Evolutionary conservation across 148 eudicot species (phyloP).

Genomic region (Rhododendron molle): DNA sequence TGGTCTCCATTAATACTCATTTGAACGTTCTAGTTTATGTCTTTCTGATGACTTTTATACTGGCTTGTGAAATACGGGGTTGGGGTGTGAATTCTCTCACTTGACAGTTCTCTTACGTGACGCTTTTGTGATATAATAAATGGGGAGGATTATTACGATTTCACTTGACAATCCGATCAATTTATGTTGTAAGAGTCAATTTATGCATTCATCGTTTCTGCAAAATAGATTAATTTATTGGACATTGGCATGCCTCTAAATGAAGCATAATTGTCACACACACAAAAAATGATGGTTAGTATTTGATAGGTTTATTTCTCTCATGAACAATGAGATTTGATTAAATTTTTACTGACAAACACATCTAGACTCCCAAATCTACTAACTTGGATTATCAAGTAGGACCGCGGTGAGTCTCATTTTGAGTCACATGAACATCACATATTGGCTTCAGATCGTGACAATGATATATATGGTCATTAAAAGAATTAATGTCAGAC

Average conservation of each 20-base stretch:
- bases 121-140: not conserved
- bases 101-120: not conserved
- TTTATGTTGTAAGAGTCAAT: not conserved
- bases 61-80: not conserved
- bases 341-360: not conserved
- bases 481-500: no score
- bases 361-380: not conserved
- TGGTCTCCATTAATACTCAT: not conserved
- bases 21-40: not conserved
- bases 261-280: not conserved
- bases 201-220: not conserved
- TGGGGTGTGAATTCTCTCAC: not conserved
- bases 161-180: not conserved
- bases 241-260: not conserved
- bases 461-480: no score
- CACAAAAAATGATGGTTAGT: no score
- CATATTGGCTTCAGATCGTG: not conserved
- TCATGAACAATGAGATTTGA: not conserved
- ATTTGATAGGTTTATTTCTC: not conserved
- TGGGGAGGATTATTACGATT: not conserved
- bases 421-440: not conserved
- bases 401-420: no score
- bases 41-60: not conserved
- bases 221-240: no score
- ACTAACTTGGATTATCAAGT: not conserved